Evolutionary conservation across 371 early-diverging fungal genomes (phyloP), one percentile per base, ranked within the genome.

Genomic region (Mucor piriformis): DNA sequence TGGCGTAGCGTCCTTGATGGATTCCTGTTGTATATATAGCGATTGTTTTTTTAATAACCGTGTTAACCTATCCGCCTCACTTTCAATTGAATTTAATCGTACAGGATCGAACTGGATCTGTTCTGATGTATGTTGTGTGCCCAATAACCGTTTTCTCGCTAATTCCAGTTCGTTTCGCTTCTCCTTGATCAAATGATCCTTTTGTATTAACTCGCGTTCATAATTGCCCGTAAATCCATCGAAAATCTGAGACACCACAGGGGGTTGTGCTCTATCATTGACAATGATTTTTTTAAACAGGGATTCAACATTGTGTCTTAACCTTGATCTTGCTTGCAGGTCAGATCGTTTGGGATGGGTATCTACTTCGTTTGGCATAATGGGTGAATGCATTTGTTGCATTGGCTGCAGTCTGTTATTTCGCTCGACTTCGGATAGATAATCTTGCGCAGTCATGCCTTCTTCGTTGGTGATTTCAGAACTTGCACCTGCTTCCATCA

Each of bases 401-500:
- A 35, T 24, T 27, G 60, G 47, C 18, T 59, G 60, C 29, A 54
- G 53, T 35, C 42, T 37, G 24, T 61, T 52, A 33, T 47, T 23
- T 38, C 57, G 56, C 57, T 69, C 83, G 10, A 64, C 61, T 57
- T 83, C 84, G 3, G 67, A 61, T 35, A 85, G 25, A 66, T 79
- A 82, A 38, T 85, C 86, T 59, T 83, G 79, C n/a, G 85, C 85
- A 50, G 83, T 82, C 68, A 75, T 79, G 18, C 94, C 95, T 23
- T 88, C 85, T 48, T 79, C 73, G 71, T 97, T 97, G 23, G 76
- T 70, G 48, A 95, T 86, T 13, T 82, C 77, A 1, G 84, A 56
- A 64, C 89, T 87, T 0, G 96, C 97, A 4, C 96, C 95, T 8
- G 87, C 91, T 15, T 92, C 87, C 40, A 94, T 53, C 16, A 97